A percentile compares a stretch with the other conserved stretches of the same genome.
phyloP scores from a whole-genome alignment of 768 basidiomycete genomes.

The Mycena floridula region DNA sequence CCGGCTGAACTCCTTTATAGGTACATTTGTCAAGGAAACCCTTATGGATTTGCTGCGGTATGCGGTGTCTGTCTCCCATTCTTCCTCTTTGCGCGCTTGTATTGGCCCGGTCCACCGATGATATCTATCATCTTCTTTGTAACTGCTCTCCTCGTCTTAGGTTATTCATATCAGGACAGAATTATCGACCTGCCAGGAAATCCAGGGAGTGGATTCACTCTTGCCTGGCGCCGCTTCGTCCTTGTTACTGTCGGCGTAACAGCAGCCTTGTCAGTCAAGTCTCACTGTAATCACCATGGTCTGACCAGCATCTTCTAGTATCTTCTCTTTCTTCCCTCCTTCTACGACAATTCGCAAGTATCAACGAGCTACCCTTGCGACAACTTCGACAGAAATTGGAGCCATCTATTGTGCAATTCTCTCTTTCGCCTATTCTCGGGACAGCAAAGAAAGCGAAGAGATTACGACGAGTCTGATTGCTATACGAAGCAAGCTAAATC shows the following conservation, averaged over 20 bases:
- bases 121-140: conserved; percentile 66
- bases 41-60: conserved; percentile 67
- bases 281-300: neutral
- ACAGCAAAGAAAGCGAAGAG: conserved; percentile 41
- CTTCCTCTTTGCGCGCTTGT: conserved; percentile 64
- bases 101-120: conserved; percentile 70
- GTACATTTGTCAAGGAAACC: conserved; percentile 54
- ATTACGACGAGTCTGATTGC: conserved; percentile 67
- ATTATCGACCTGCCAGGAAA: conserved; percentile 41
- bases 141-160: conserved; percentile 58
- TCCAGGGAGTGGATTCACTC: conserved; percentile 52
- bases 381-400: conserved; percentile 62
- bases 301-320: conserved; percentile 26
- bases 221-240: conserved; percentile 73
- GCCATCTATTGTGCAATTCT: conserved; percentile 71
- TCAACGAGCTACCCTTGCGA: conserved; percentile 64
- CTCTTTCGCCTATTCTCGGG: conserved; percentile 57
- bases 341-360: conserved; percentile 69
- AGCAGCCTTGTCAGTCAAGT: conserved; percentile 60
- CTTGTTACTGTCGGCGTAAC: conserved; percentile 67
- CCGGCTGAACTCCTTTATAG: conserved; percentile 24
- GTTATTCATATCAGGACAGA: conserved; percentile 67
- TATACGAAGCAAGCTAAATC: conserved; percentile 65
- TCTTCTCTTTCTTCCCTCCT: conserved; percentile 72
- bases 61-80: conserved; percentile 67